These are phyloP conservation scores for Pyracantha coccinea DNA, from an alignment of 331 rosid species.

Conservation along the genomic window DNA sequence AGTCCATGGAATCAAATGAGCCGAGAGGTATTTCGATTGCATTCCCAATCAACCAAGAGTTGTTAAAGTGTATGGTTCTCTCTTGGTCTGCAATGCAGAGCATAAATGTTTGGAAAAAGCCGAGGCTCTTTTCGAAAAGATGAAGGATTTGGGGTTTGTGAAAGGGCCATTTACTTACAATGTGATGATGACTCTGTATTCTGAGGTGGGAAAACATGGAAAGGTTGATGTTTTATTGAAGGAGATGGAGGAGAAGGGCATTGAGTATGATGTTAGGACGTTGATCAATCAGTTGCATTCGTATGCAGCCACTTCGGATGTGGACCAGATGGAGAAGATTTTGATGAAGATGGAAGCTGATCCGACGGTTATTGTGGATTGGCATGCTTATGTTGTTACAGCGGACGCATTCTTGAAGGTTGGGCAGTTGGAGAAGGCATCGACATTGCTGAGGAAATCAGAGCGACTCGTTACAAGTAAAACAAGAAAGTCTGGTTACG, in stretches of 20 bases:
- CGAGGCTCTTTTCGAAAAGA: background rate
- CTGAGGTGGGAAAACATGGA: slow-evolving; percentile 32
- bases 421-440: slow-evolving; percentile 31
- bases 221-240: slow-evolving; percentile 29
- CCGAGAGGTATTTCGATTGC: slow-evolving; percentile 41
- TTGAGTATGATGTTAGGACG: slow-evolving; percentile 24
- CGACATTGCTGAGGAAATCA: slow-evolving; percentile 29
- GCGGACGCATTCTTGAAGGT: slow-evolving; percentile 46
- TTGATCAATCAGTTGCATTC: slow-evolving; percentile 39
- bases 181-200: slow-evolving; percentile 45
- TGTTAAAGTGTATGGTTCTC: background rate
- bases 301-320: slow-evolving; percentile 25
- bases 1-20: slow-evolving; percentile 45
- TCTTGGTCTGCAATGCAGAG: background rate
- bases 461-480: slow-evolving; percentile 22
- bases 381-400: slow-evolving; percentile 33
- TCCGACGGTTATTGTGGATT: slow-evolving; percentile 29
- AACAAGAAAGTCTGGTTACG: slow-evolving; percentile 28
- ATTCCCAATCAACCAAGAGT: slow-evolving; percentile 6
- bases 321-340: slow-evolving; percentile 53
- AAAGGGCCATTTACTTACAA: slow-evolving; percentile 21
- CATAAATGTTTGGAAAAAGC: background rate
- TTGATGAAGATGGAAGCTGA: slow-evolving; percentile 47
- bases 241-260: slow-evolving; percentile 53
- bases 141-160: background rate